Percentiles rank a stretch among this genome's conserved stretches.
Conservation (phyloP, 2,329 filamentous ascomycete genomes). For the Aureobasidium sp. region DNA sequence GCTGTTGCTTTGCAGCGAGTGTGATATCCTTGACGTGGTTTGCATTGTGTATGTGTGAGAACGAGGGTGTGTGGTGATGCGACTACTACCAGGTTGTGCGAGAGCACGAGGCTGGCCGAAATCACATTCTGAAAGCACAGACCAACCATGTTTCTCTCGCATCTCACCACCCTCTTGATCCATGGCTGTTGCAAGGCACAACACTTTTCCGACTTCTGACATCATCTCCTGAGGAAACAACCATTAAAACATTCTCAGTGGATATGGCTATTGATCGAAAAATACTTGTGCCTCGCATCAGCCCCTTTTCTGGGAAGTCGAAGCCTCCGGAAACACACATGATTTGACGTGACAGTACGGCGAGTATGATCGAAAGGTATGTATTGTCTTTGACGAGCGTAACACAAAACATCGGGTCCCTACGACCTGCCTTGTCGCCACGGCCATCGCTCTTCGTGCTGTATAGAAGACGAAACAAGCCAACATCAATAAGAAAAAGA, state of each 20-base stretch:
- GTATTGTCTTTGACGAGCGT: not conserved
- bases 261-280: no score
- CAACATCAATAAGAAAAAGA: not conserved
- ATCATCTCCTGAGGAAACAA: no score
- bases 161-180: no score
- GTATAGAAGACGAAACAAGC: not conserved
- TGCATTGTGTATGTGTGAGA: slow-evolving; percentile 13
- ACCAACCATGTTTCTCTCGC: no score
- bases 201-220: no score
- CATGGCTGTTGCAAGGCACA: no score
- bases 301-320: no score
- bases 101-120: not conserved
- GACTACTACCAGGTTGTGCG: not conserved
- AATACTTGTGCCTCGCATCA: no score
- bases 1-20: slow-evolving; percentile 4
- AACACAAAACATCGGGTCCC: not conserved
- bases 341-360: not conserved
- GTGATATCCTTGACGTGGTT: slow-evolving; percentile 13
- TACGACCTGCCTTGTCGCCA: not conserved
- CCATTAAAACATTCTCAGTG: no score
- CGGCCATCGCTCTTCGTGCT: not conserved
- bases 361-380: not conserved
- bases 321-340: not conserved
- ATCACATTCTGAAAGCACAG: slow-evolving; percentile 10
- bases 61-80: slow-evolving; percentile 9